A percentile compares a stretch with the other conserved stretches of the same genome.
These are phyloP conservation scores for Aurifilum marmelostoma DNA, from an alignment of 2,329 filamentous ascomycete species.

Conservation along the genomic window DNA sequence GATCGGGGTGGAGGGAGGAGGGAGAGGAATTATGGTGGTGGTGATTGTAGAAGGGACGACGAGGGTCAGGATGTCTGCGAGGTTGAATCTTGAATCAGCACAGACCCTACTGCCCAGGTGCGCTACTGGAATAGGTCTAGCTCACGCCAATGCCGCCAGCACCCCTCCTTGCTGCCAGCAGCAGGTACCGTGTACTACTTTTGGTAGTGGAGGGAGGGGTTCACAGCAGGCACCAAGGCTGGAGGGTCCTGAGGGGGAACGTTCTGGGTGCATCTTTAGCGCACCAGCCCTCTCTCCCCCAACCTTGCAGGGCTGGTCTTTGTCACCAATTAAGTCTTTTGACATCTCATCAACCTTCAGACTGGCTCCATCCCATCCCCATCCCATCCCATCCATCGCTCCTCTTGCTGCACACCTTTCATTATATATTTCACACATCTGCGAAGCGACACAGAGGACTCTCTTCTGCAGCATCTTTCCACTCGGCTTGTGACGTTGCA, in stretches of 20 bases:
- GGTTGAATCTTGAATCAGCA: background rate
- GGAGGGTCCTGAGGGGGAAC: background rate
- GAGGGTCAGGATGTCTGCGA: background rate
- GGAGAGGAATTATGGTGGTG: background rate
- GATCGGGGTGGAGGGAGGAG: background rate
- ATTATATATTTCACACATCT: background rate
- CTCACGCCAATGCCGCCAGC: slow-evolving; percentile 25
- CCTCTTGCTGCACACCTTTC: background rate
- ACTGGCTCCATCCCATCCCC: background rate
- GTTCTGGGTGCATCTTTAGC: background rate
- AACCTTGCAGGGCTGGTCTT: background rate
- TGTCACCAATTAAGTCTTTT: background rate
- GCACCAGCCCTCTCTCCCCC: background rate
- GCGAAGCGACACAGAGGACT: background rate
- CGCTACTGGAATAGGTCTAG: background rate
- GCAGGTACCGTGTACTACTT: background rate
- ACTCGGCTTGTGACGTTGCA: background rate
- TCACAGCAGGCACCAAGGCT: background rate
- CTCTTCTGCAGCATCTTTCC: background rate
- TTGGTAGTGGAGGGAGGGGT: background rate
- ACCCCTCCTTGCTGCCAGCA: slow-evolving; percentile 41
- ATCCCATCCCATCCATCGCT: background rate
- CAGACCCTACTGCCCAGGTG: background rate
- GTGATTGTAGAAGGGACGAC: background rate
- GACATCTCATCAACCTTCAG: background rate